Conservation (phyloP, 306 rosid species). For the Castanopsis chinensis region DNA sequence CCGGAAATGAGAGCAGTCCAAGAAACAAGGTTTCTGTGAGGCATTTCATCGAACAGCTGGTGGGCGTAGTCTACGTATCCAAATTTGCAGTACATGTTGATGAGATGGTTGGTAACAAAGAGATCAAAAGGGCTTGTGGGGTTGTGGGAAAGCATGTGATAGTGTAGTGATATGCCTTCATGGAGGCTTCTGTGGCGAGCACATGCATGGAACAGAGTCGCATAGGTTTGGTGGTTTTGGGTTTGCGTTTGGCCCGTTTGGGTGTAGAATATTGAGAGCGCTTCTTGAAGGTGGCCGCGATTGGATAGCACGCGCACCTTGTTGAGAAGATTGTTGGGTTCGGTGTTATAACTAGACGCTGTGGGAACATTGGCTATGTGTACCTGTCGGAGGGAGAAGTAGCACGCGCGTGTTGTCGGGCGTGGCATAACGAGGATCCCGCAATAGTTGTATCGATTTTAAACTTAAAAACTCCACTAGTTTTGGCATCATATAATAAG, state of each 20-base stretch:
- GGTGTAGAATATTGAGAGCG: slow-evolving; percentile 56
- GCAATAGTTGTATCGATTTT: too few relatives aligned
- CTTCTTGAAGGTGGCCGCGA: slow-evolving; percentile 49
- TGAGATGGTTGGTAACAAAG: slow-evolving; percentile 65
- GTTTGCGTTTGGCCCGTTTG: slow-evolving; percentile 2
- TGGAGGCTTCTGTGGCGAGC: slow-evolving; percentile 50
- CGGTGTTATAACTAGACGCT: slow-evolving; percentile 10
- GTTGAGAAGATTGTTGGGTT: slow-evolving; percentile 22
- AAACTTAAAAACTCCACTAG: too few relatives aligned
- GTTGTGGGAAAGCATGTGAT: slow-evolving; percentile 44
- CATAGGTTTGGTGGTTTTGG: slow-evolving; percentile 54
- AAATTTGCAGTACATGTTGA: slow-evolving; percentile 76
- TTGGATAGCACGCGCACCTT: slow-evolving; percentile 39
- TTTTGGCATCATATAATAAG: too few relatives aligned
- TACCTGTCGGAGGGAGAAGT: slow-evolving; percentile 16
- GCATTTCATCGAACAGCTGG: slow-evolving; percentile 67
- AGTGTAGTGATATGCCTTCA: slow-evolving; percentile 66
- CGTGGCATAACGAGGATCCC: slow-evolving; percentile 23
- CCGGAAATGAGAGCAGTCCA: slow-evolving; percentile 88
- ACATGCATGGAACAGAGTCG: slow-evolving; percentile 67
- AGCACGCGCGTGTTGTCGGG: slow-evolving; percentile 2
- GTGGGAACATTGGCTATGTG: slow-evolving; percentile 17
- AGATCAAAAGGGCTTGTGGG: slow-evolving; percentile 37
- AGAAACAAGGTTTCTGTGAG: slow-evolving; percentile 59
- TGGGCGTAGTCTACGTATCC: slow-evolving; percentile 49